phyloP scores from a whole-genome alignment of 352 stramenopile genomes.

The Phytophthora ohioensis region DNA sequence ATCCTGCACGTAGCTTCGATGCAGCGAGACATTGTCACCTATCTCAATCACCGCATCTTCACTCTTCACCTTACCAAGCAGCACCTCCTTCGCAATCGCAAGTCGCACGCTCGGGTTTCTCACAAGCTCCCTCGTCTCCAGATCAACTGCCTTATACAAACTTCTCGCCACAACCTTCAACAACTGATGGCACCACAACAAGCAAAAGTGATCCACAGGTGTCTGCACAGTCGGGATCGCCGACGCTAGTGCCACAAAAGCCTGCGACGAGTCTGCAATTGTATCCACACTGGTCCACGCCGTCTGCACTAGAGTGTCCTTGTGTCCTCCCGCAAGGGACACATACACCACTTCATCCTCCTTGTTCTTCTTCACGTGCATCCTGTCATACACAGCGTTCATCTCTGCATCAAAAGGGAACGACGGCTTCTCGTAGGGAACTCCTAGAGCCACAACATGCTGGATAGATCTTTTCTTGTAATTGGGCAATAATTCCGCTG shows the following conservation, averaged over 20 bases:
- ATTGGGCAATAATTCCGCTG: slow-evolving; percentile 75
- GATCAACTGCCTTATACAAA: slow-evolving; percentile 70
- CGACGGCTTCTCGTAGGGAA: slow-evolving; percentile 61
- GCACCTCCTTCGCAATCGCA: slow-evolving; percentile 45
- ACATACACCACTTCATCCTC: slow-evolving; percentile 60
- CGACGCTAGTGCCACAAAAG: slow-evolving; percentile 61
- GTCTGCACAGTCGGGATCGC: slow-evolving; percentile 70
- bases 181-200: slow-evolving; percentile 89
- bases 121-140: slow-evolving; percentile 51
- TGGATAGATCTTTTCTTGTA: slow-evolving; percentile 79
- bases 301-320: slow-evolving; percentile 80
- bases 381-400: slow-evolving; percentile 65
- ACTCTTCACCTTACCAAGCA: slow-evolving; percentile 43
- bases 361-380: slow-evolving; percentile 33
- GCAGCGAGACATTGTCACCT: slow-evolving; percentile 39
- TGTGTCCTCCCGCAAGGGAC: slow-evolving; percentile 84
- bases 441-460: slow-evolving; percentile 77
- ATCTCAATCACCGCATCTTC: slow-evolving; percentile 23
- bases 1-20: slow-evolving; percentile 57
- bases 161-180: slow-evolving; percentile 70
- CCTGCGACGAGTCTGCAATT: slow-evolving; percentile 38
- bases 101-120: slow-evolving; percentile 52
- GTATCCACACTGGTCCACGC: slow-evolving; percentile 44
- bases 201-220: slow-evolving; percentile 82
- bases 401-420: slow-evolving; percentile 79